Evolutionary conservation across 176 grass and related monocot species (phyloP).

Genomic region (Carex parvula): DNA sequence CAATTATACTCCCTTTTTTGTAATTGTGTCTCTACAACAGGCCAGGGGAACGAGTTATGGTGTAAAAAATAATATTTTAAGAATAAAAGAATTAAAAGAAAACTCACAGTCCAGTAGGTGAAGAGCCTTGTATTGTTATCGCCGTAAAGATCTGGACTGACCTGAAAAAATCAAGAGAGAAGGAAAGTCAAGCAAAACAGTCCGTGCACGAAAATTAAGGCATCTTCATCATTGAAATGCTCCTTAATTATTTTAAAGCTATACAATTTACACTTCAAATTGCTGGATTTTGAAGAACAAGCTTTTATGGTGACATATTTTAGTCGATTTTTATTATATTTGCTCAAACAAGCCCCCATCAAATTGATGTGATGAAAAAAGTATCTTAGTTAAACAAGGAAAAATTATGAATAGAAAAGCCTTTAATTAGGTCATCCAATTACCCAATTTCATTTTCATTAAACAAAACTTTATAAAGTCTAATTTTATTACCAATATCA

Average conservation of each 20-base stretch:
- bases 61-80: neutral
- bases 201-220: neutral
- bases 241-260: neutral
- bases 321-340: constrained; percentile 31
- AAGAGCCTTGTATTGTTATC: constrained; percentile 94
- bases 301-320: constrained; percentile 21
- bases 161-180: constrained; percentile 43
- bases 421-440: too few species aligned
- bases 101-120: constrained; percentile 93
- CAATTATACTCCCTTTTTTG: neutral
- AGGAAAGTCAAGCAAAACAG: constrained; percentile 37
- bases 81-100: too few species aligned
- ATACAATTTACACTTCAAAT: constrained; percentile 6
- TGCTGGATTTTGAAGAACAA: neutral
- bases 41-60: neutral
- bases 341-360: constrained; percentile 16
- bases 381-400: too few species aligned
- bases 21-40: neutral
- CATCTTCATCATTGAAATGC: neutral
- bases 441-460: too few species aligned
- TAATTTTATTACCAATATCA: neutral
- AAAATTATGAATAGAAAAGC: too few species aligned
- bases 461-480: too few species aligned
- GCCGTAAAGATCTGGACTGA: constrained; percentile 82
- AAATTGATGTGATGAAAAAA: constrained; percentile 22